phyloP scores from a whole-genome alignment of 148 eudicot species.

The Rhododendron vialii region DNA sequence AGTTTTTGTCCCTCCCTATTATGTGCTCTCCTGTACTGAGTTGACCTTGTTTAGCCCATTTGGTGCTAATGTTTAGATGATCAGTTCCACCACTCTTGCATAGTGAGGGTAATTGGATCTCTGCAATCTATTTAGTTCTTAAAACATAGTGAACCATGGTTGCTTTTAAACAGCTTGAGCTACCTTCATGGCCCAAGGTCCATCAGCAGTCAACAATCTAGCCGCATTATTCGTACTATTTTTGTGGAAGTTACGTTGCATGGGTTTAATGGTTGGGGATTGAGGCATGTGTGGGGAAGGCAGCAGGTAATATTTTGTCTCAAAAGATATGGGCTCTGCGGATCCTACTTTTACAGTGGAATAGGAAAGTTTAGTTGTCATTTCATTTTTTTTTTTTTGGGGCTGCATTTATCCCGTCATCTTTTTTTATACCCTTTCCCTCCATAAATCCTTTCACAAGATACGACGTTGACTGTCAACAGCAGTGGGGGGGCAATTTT shows the following conservation, averaged over 20 bases:
- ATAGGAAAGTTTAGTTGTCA: neutral
- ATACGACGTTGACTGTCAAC: neutral
- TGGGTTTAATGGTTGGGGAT: neutral
- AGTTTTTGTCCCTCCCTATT: neutral
- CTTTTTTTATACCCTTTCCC: neutral
- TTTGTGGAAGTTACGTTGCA: neutral
- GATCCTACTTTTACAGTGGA: neutral
- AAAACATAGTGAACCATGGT: neutral
- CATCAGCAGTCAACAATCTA: neutral
- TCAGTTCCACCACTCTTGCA: neutral
- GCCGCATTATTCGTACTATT: neutral
- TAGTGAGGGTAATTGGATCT: neutral
- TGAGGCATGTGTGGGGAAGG: neutral
- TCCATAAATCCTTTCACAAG: neutral
- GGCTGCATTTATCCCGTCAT: neutral
- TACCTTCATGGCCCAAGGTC: neutral
- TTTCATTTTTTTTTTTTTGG: neutral
- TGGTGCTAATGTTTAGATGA: neutral
- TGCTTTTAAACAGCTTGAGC: neutral
- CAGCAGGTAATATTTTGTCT: neutral
- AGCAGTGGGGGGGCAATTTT: neutral
- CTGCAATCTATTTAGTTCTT: neutral
- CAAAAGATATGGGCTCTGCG: neutral
- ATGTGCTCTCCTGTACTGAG: neutral
- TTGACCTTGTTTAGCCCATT: neutral